Percentiles rank a stretch among this genome's conserved stretches.
These are phyloP conservation scores for Sisymbrium irio DNA, from an alignment of 345 rosid genomes.

Conservation along the genomic window DNA sequence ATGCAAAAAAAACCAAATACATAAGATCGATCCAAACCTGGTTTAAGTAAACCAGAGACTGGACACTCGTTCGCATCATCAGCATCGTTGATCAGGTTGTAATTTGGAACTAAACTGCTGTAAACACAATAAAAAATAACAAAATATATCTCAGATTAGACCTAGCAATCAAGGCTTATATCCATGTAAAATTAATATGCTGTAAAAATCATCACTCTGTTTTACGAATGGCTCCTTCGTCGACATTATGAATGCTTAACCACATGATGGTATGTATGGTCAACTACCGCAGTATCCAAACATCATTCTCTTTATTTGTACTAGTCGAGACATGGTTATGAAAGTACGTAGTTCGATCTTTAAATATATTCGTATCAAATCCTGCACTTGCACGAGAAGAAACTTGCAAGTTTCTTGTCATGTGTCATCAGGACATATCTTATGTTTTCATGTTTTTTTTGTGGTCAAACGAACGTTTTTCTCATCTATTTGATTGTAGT, in stretches of 20 bases:
- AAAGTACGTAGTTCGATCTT: constrained; percentile 41
- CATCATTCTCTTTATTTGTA: constrained; percentile 68
- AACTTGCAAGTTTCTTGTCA: neutral
- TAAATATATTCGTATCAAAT: neutral
- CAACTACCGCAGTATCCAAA: constrained; percentile 56
- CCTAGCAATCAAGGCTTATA: no score
- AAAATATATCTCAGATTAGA: no score
- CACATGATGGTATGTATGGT: constrained; percentile 69
- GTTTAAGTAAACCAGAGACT: constrained; percentile 7
- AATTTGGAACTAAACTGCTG: no score
- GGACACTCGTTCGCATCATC: neutral
- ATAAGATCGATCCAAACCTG: neutral
- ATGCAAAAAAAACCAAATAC: constrained; percentile 3
- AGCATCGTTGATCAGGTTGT: neutral
- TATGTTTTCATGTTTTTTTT: neutral
- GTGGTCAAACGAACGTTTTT: no score
- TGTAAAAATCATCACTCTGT: constrained; percentile 44
- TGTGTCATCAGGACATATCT: neutral
- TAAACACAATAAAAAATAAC: no score
- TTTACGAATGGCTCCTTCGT: constrained; percentile 82
- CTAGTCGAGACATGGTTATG: constrained; percentile 38
- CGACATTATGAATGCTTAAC: constrained; percentile 68
- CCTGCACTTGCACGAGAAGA: neutral
- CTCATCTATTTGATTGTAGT: neutral
- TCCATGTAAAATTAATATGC: no score